These are phyloP conservation scores for Pythium graminicola DNA, from an alignment of 352 stramenopile species.

Conservation along the genomic window DNA sequence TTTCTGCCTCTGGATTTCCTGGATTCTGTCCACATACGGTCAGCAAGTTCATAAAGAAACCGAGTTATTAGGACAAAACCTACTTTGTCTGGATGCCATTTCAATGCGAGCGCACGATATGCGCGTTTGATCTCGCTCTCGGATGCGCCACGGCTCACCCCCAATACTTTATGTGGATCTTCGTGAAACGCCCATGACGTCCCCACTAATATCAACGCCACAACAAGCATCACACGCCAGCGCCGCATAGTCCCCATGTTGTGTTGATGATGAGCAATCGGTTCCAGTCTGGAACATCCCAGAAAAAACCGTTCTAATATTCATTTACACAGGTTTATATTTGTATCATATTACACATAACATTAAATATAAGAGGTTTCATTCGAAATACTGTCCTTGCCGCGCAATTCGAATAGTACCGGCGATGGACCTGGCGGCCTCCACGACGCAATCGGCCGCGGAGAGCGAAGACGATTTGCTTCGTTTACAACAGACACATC, in stretches of 20 bases:
- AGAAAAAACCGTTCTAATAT: conserved; percentile 5
- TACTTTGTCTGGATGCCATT: conserved; percentile 90
- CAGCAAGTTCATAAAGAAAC: too few species aligned
- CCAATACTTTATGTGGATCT: conserved; percentile 71
- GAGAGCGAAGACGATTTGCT: conserved; percentile 25
- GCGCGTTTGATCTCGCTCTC: conserved; percentile 78
- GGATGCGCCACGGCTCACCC: conserved; percentile 47
- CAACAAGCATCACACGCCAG: not conserved
- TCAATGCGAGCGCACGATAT: conserved; percentile 80
- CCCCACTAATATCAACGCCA: conserved; percentile 2
- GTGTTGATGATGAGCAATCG: too few species aligned
- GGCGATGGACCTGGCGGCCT: conserved; percentile 12
- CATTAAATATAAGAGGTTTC: conserved; percentile 1
- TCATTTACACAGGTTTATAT: not conserved
- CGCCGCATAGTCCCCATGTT: not conserved
- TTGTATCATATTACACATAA: not conserved
- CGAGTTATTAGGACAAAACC: not conserved
- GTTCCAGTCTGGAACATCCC: not conserved
- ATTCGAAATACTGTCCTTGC: too few species aligned
- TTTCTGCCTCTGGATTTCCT: conserved; percentile 52
- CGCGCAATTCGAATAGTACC: not conserved
- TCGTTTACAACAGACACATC: conserved; percentile 12
- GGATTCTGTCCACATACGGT: conserved; percentile 33
- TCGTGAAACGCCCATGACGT: conserved; percentile 30
- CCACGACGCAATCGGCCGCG: conserved; percentile 24